Conservation (phyloP, 768 basidiomycete genomes). For the Paxillus ammoniavirescens region DNA sequence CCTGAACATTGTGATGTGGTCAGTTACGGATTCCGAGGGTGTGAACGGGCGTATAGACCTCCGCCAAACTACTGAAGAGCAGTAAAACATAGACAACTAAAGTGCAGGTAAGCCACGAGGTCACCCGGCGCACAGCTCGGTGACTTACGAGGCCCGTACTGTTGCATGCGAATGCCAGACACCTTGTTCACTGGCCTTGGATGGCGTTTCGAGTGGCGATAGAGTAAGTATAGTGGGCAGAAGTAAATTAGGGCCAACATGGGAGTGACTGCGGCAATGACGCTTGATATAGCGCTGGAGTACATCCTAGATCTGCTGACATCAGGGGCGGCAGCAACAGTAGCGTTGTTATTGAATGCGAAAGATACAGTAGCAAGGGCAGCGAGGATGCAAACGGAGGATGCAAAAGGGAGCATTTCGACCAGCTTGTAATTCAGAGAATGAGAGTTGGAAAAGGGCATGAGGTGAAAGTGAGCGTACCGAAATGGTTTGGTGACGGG, state of each 20-base stretch:
- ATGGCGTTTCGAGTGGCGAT: constrained; percentile 43
- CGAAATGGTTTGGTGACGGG: constrained; percentile 29
- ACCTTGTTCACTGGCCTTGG: constrained; percentile 51
- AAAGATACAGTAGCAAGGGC: constrained; percentile 33
- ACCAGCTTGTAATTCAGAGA: constrained; percentile 28
- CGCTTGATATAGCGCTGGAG: constrained; percentile 35
- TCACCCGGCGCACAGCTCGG: neutral
- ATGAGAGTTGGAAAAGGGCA: constrained; percentile 11
- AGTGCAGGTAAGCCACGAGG: constrained; percentile 20
- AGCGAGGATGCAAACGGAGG: constrained; percentile 32
- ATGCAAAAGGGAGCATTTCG: constrained; percentile 38
- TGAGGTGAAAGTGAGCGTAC: constrained; percentile 21
- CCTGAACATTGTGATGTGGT: constrained; percentile 28
- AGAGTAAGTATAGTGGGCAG: constrained; percentile 48
- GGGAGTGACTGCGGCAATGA: constrained; percentile 34
- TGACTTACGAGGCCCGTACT: constrained; percentile 52
- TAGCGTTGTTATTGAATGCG: constrained; percentile 23
- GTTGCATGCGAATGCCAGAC: constrained; percentile 44
- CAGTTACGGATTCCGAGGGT: neutral
- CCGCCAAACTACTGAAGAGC: constrained; percentile 46
- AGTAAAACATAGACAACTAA: constrained; percentile 52
- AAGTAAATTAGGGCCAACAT: constrained; percentile 46
- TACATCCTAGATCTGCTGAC: constrained; percentile 30
- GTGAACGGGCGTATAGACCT: constrained; percentile 31
- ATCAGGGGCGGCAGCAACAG: constrained; percentile 17